Evolutionary conservation across 371 early-diverging fungal genomes (phyloP).

Genomic region (Paraphysoderma sedebokerense): DNA sequence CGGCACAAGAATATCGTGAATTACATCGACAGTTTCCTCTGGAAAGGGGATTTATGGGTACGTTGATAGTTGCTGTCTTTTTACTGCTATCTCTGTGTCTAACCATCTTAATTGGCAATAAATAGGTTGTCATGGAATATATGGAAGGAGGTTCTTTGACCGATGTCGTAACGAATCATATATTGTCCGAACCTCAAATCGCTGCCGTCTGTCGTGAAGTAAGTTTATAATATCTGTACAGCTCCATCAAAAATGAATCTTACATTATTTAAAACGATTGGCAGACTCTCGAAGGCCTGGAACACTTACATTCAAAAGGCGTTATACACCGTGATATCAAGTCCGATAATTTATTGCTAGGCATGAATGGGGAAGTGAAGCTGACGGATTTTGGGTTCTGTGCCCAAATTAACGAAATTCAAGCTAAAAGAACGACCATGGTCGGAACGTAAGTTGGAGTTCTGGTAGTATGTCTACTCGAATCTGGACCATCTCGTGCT

Average conservation of each 20-base stretch:
- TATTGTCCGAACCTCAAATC: constrained; percentile 91
- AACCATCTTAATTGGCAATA: no score
- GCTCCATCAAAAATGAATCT: neutral
- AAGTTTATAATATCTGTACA: constrained; percentile 2
- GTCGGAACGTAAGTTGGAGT: constrained; percentile 83
- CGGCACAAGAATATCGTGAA: constrained; percentile 91
- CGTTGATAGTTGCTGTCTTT: no score
- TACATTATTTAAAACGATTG: neutral
- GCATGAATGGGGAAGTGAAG: constrained; percentile 76
- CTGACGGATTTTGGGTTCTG: constrained; percentile 84
- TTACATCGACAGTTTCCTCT: constrained; percentile 81
- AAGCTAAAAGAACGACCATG: constrained; percentile 73
- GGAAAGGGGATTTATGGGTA: constrained; percentile 79
- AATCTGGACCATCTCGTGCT: no score
- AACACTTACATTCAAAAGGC: constrained; percentile 79
- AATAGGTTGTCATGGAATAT: constrained; percentile 92
- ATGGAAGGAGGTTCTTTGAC: constrained; percentile 93
- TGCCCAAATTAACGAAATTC: constrained; percentile 64
- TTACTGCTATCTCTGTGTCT: no score
- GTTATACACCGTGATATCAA: constrained; percentile 97
- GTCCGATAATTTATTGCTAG: constrained; percentile 85
- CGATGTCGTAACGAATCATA: constrained; percentile 73
- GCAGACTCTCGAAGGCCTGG: constrained; percentile 67
- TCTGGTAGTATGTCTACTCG: no score
- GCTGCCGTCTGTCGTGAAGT: constrained; percentile 78